A percentile compares a stretch with the other conserved stretches of the same genome.
phyloP scores from a whole-genome alignment of 257 asterid genomes.

The Echites panduratus region DNA sequence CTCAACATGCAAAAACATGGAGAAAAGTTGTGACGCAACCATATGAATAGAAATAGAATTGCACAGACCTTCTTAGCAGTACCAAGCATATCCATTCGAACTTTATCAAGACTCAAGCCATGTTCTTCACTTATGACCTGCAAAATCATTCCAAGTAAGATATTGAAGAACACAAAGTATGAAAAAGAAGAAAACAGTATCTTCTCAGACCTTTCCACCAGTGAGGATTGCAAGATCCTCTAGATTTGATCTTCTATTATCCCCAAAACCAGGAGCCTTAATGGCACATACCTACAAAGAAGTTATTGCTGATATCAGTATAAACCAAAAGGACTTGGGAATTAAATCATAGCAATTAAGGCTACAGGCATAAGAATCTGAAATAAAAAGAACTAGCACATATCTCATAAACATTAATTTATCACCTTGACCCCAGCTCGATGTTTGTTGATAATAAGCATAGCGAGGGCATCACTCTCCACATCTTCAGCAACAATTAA shows the following conservation, averaged over 20 bases:
- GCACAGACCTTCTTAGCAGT: slow-evolving; percentile 71
- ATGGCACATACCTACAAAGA: slow-evolving; percentile 75
- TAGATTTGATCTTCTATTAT: slow-evolving; percentile 65
- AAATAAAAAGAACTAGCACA: neutral
- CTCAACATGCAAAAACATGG: slow-evolving; percentile 13
- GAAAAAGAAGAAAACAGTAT: slow-evolving; percentile 11
- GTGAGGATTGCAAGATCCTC: slow-evolving; percentile 92
- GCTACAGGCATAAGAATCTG: neutral
- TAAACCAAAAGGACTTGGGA: neutral
- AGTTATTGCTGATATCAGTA: slow-evolving; percentile 6
- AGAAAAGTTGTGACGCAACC: slow-evolving; percentile 10
- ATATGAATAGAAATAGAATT: slow-evolving; percentile 9
- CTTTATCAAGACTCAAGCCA: slow-evolving; percentile 59
- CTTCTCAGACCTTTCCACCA: slow-evolving; percentile 75
- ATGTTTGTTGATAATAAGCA: slow-evolving; percentile 81
- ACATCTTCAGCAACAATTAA: slow-evolving; percentile 87
- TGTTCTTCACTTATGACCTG: slow-evolving; percentile 77
- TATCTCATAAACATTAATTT: neutral
- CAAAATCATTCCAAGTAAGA: slow-evolving; percentile 21
- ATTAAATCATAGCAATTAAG: neutral
- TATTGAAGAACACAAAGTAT: slow-evolving; percentile 9
- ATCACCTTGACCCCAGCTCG: slow-evolving; percentile 73
- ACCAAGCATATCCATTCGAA: slow-evolving; percentile 82
- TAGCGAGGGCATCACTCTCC: slow-evolving; percentile 66
- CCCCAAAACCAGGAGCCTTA: slow-evolving; percentile 98